Percentiles rank a stretch among this genome's conserved stretches.
Evolutionary conservation across 352 stramenopile genomes (phyloP).

Genomic region (Poterioochromonas sp.): DNA sequence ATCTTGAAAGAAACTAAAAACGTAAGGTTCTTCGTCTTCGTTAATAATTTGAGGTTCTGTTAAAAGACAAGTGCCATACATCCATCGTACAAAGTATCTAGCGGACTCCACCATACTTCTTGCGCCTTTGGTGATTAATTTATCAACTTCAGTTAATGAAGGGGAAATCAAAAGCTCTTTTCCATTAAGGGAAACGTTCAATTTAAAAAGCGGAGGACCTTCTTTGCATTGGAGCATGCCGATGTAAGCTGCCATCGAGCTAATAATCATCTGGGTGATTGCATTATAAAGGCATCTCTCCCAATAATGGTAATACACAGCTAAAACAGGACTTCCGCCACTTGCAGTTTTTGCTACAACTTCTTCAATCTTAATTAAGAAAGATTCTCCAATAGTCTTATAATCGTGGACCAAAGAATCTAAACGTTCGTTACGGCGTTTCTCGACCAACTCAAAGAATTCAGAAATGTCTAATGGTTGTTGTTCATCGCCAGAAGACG

Average conservation of each 20-base stretch:
- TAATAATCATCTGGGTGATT: constrained; percentile 89
- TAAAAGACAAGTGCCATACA: constrained; percentile 76
- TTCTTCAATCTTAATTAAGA: constrained; percentile 90
- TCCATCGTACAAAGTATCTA: constrained; percentile 85
- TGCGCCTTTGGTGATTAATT: constrained; percentile 83
- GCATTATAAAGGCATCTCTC: constrained; percentile 89
- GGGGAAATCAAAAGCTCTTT: constrained; percentile 87
- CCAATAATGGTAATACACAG: constrained; percentile 93
- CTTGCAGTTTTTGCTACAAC: constrained; percentile 83
- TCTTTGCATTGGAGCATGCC: constrained; percentile 57
- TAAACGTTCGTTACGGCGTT: constrained; percentile 74
- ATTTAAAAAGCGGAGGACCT: constrained; percentile 75
- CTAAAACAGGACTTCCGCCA: constrained; percentile 72
- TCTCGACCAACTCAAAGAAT: constrained; percentile 85
- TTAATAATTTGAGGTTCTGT: constrained; percentile 48
- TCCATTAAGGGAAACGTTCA: constrained; percentile 84
- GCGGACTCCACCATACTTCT: constrained; percentile 86
- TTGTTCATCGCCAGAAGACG: constrained; percentile 47
- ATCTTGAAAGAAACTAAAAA: constrained; percentile 87
- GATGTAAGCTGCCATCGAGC: constrained; percentile 84
- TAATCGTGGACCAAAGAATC: constrained; percentile 84
- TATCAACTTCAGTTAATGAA: constrained; percentile 85
- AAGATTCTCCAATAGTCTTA: constrained; percentile 68
- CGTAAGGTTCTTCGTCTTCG: constrained; percentile 83
- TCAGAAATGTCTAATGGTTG: constrained; percentile 64